These are phyloP conservation scores for Hemileccinum impolitum DNA, from an alignment of 768 basidiomycete species.

Conservation along the genomic window DNA sequence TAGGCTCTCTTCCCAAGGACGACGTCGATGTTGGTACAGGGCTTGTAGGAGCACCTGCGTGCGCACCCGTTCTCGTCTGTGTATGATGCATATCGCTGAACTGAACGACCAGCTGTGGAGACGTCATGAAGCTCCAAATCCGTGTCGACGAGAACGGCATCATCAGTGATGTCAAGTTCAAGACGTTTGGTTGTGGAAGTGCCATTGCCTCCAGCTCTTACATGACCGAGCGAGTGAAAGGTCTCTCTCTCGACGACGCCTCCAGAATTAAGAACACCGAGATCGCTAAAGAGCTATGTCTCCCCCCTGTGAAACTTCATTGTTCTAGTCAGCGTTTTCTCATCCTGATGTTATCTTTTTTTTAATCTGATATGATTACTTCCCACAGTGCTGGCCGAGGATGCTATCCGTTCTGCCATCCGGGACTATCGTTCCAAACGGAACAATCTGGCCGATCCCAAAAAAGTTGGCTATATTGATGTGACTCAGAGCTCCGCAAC, in stretches of 20 bases:
- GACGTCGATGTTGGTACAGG: constrained; percentile 95
- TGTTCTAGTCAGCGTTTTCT: constrained; percentile 73
- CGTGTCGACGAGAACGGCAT: constrained; percentile 92
- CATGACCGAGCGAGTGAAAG: constrained; percentile 98
- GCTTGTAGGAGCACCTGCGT: constrained; percentile 97
- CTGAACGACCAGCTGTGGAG: constrained; percentile 67
- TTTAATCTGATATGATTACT: constrained; percentile 20
- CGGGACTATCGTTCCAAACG: constrained; percentile 93
- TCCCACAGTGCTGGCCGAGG: constrained; percentile 85
- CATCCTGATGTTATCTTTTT: constrained; percentile 2
- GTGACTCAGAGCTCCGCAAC: constrained; percentile 56
- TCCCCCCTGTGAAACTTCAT: constrained; percentile 95
- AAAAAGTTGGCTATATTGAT: constrained; percentile 65
- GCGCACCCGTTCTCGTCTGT: constrained; percentile 33
- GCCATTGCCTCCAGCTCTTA: constrained; percentile 98
- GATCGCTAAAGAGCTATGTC: constrained; percentile 93
- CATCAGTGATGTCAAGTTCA: constrained; percentile 99
- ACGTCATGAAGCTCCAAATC: constrained; percentile 99
- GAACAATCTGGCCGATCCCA: constrained; percentile 43
- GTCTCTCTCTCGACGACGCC: constrained; percentile 89
- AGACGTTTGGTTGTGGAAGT: constrained; percentile 98
- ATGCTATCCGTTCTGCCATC: constrained; percentile 98
- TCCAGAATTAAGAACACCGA: constrained; percentile 98
- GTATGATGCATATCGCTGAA: constrained; percentile 14
- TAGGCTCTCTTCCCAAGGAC: constrained; percentile 91